Evolutionary conservation across 2,329 filamentous ascomycete species (phyloP), one percentile per base, ranked within the genome.

Genomic region (Diplocarpon mali): DNA sequence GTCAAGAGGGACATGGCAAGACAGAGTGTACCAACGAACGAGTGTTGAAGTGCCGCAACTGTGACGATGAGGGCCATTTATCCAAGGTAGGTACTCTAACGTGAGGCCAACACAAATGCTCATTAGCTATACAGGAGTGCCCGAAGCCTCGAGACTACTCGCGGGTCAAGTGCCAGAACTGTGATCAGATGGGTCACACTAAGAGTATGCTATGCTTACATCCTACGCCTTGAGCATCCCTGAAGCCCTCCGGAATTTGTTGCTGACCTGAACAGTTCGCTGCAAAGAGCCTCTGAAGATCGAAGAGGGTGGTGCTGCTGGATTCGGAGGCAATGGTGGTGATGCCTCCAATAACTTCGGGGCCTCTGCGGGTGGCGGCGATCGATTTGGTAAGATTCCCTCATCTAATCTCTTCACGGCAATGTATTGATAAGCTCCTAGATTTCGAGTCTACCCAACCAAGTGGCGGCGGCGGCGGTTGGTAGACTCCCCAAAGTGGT

Each of bases 41-140:
- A 40, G 67, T 67, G 3, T 49, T 86, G 80, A 63, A 58, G 49
- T 86, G 82, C 63, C 58, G 51, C 48, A 83, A 82, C 62, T 86
- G 82, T 57, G 67, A 69, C 34, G 72, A 80, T 53, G 62, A 80
- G 14, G 82, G 82, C 0, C 82, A 84, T 50, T 66, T 69, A 35
- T 62, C 67, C 70, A 56, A 78, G 82, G 53, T 34, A 5, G 11
- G 3, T 32, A 32, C 30, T 32, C 10, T 10, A 3, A 15, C 35
- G 31, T 13, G 38, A 46, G 29, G 10, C 29, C 28, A 6, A n/a
- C 6, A 29, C 6, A 3, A 70, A 67, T 51, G 12, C 31, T 43
- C 32, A 9, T 29, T n/a, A 31, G 28, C 45, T 29, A 37, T 17
- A 16, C 8, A 2, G 61, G 60, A 66, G 43, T 86, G 82, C 58